These are phyloP conservation scores for Citrus unshiu DNA, from an alignment of 345 rosid genomes.

Conservation along the genomic window DNA sequence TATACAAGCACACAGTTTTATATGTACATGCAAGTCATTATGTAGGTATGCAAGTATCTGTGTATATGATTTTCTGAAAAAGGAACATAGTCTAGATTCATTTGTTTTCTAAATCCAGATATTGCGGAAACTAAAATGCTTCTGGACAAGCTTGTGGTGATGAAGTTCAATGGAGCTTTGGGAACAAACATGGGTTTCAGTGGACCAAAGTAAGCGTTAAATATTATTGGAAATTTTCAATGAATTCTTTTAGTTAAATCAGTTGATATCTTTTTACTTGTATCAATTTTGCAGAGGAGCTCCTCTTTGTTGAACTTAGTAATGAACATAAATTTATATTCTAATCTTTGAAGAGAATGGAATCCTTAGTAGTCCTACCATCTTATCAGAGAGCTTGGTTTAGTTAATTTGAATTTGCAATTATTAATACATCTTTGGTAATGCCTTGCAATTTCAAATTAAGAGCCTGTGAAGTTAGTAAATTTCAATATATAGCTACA, in stretches of 20 bases:
- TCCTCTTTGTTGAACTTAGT: background rate
- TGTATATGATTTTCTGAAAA: background rate
- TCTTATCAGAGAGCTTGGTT: background rate
- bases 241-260: background rate
- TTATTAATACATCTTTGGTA: background rate
- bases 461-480: background rate
- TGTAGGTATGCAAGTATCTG: background rate
- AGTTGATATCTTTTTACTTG: background rate
- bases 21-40: background rate
- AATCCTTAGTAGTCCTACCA: background rate
- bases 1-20: background rate
- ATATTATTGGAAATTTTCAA: background rate
- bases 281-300: background rate
- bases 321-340: background rate
- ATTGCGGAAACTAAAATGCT: constrained; percentile 33
- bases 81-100: background rate
- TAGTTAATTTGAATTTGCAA: background rate
- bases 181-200: constrained; percentile 40
- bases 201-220: constrained; percentile 47
- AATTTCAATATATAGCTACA: background rate
- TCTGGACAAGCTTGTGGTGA: constrained; percentile 53
- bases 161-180: constrained; percentile 37
- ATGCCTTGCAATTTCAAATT: background rate
- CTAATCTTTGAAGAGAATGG: background rate
- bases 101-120: constrained; percentile 24